These are phyloP conservation scores for Lentinula edodes DNA, from an alignment of 768 basidiomycete genomes.

Conservation along the genomic window DNA sequence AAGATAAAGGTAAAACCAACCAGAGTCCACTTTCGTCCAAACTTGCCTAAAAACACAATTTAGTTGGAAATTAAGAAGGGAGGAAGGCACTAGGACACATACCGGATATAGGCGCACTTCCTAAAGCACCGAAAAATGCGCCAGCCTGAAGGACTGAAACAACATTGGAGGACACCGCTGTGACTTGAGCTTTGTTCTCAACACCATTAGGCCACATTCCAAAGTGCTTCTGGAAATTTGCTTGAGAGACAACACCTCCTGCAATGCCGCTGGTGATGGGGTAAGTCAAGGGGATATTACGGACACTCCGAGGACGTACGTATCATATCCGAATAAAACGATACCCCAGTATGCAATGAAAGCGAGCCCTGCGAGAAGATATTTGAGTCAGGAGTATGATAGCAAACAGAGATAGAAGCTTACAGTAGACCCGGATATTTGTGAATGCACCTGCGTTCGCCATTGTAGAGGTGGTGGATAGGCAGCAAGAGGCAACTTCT, in stretches of 20 bases:
- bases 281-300: background rate
- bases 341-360: conserved; percentile 53
- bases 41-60: conserved; percentile 32
- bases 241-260: conserved; percentile 57
- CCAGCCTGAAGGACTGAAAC: conserved; percentile 86
- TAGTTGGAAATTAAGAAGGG: background rate
- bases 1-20: conserved; percentile 60
- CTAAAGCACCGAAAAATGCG: conserved; percentile 83
- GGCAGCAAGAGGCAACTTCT: background rate
- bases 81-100: conserved; percentile 12
- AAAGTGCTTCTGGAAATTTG: conserved; percentile 60
- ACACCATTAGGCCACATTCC: conserved; percentile 40
- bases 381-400: background rate
- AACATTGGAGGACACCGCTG: conserved; percentile 71
- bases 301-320: conserved; percentile 23
- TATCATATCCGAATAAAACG: conserved; percentile 53
- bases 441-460: conserved; percentile 15
- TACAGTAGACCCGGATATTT: conserved; percentile 45
- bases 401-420: conserved; percentile 7
- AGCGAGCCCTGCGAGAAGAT: conserved; percentile 34
- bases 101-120: conserved; percentile 68
- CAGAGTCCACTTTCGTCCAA: conserved; percentile 66
- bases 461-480: background rate
- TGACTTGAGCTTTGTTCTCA: conserved; percentile 28
- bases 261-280: conserved; percentile 18